These are phyloP conservation scores for Gillenia trifoliata DNA, from an alignment of 306 rosid species.

Conservation along the genomic window DNA sequence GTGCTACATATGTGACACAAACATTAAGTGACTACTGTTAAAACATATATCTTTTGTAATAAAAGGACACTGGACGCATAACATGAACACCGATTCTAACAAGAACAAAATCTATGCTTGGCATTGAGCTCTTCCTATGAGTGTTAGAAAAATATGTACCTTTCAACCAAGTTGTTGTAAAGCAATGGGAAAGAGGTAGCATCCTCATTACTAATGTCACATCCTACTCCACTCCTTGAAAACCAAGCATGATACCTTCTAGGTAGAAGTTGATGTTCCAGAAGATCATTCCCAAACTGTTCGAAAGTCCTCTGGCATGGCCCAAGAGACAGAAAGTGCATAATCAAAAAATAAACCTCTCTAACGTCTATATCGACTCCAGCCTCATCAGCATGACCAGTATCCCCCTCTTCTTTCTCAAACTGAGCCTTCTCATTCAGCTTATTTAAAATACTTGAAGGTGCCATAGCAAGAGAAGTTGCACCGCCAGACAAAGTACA, in stretches of 20 bases:
- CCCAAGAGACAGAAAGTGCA: conserved; percentile 77
- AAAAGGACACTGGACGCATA: neutral
- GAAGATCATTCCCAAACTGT: conserved; percentile 63
- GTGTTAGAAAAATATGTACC: conserved; percentile 38
- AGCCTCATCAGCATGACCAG: conserved; percentile 31
- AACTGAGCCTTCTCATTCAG: conserved; percentile 43
- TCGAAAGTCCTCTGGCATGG: conserved; percentile 65
- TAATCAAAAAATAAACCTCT: conserved; percentile 74
- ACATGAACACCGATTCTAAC: neutral
- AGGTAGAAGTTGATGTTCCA: conserved; percentile 76
- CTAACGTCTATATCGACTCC: conserved; percentile 58
- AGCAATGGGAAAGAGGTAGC: conserved; percentile 65
- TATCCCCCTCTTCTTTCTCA: conserved; percentile 20
- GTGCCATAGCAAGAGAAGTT: conserved; percentile 33
- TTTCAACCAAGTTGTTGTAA: conserved; percentile 52
- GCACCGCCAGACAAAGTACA: conserved; percentile 44
- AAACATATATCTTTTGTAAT: neutral
- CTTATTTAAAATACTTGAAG: conserved; percentile 47
- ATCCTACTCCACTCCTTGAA: conserved; percentile 51
- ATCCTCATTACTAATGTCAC: conserved; percentile 41
- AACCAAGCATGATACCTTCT: conserved; percentile 90
- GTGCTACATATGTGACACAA: neutral
- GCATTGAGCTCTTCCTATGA: neutral
- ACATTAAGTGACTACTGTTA: neutral
- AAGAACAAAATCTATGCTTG: neutral